Conservation (phyloP, 768 basidiomycete species). For the Leucosporidium yakuticum region DNA sequence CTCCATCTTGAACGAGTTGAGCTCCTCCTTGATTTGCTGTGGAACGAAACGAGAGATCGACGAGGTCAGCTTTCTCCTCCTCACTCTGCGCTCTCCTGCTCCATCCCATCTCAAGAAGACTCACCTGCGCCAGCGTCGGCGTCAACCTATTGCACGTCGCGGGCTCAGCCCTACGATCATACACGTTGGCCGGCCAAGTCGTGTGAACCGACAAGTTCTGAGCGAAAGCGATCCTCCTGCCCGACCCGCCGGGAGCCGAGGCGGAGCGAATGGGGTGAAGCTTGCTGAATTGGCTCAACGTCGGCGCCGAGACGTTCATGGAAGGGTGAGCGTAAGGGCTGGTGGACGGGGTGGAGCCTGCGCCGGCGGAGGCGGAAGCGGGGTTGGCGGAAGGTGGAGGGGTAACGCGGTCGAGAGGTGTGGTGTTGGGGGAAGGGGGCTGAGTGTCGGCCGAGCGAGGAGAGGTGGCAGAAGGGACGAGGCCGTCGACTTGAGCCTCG, state of each 20-base stretch:
- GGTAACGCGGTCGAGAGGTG: slow-evolving; percentile 13
- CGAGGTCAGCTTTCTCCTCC: too few species aligned
- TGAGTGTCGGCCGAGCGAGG: slow-evolving; percentile 19
- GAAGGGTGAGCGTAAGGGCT: slow-evolving; percentile 55
- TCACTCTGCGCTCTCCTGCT: too few species aligned
- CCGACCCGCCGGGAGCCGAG: slow-evolving; percentile 49
- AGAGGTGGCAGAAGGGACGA: slow-evolving; percentile 16
- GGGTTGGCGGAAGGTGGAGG: slow-evolving; percentile 20
- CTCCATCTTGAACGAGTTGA: slow-evolving; percentile 93
- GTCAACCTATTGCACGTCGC: slow-evolving; percentile 96
- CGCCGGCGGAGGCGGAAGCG: slow-evolving; percentile 13
- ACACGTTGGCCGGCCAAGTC: slow-evolving; percentile 85
- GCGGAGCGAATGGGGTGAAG: slow-evolving; percentile 58
- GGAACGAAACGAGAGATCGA: too few species aligned
- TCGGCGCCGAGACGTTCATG: slow-evolving; percentile 82
- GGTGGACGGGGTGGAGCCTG: slow-evolving; percentile 27
- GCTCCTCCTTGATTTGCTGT: slow-evolving; percentile 84
- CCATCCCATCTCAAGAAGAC: too few species aligned
- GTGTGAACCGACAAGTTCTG: slow-evolving; percentile 89
- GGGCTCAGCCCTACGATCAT: slow-evolving; percentile 90
- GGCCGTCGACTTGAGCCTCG: slow-evolving; percentile 34
- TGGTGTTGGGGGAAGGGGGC: slow-evolving; percentile 18
- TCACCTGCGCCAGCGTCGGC: slow-evolving; percentile 72
- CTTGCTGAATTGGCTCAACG: slow-evolving; percentile 50
- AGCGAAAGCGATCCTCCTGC: slow-evolving; percentile 78